Percentiles rank a stretch among this genome's conserved stretches.
These are phyloP conservation scores for Cytospora piceae DNA, from an alignment of 2,329 filamentous ascomycete species.

Conservation along the genomic window DNA sequence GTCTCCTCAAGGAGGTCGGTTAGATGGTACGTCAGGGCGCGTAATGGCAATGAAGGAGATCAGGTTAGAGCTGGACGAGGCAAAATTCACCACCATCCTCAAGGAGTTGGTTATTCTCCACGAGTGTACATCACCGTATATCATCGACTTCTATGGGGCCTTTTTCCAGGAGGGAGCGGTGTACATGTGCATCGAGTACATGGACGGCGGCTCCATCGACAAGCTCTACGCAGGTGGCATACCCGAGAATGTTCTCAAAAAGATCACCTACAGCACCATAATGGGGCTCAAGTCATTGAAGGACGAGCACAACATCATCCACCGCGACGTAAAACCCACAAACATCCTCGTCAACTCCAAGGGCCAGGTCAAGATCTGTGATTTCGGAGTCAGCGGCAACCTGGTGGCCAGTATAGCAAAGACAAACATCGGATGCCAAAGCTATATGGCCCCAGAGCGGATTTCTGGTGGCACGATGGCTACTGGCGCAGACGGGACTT, in stretches of 20 bases:
- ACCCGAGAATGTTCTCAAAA: constrained; percentile 83
- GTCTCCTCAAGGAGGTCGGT: constrained; percentile 33
- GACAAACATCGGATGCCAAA: constrained; percentile 98
- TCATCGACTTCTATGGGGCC: constrained; percentile 97
- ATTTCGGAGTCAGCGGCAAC: constrained; percentile 97
- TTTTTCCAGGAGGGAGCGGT: constrained; percentile 99
- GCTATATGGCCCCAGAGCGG: constrained; percentile 97
- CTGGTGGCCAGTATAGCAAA: constrained; percentile 96
- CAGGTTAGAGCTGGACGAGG: constrained; percentile 89
- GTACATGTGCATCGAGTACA: constrained; percentile 99
- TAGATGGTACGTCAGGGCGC: constrained; percentile 65
- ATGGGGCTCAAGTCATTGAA: constrained; percentile 92
- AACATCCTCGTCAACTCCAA: constrained; percentile 91
- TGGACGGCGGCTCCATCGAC: constrained; percentile 98
- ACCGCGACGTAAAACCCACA: constrained; percentile 98
- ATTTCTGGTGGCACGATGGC: constrained; percentile 86
- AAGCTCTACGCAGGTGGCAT: constrained; percentile 92
- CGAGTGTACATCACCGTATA: constrained; percentile 91
- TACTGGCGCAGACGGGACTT: constrained; percentile 76
- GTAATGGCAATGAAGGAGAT: constrained; percentile 99
- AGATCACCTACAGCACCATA: constrained; percentile 87
- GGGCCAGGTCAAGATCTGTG: constrained; percentile 96
- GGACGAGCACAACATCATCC: constrained; percentile 98
- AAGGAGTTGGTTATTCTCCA: constrained; percentile 97
- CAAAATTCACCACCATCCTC: constrained; percentile 94